Conservation (phyloP, 2,329 filamentous ascomycete genomes). For the Fusarium sp. region DNA sequence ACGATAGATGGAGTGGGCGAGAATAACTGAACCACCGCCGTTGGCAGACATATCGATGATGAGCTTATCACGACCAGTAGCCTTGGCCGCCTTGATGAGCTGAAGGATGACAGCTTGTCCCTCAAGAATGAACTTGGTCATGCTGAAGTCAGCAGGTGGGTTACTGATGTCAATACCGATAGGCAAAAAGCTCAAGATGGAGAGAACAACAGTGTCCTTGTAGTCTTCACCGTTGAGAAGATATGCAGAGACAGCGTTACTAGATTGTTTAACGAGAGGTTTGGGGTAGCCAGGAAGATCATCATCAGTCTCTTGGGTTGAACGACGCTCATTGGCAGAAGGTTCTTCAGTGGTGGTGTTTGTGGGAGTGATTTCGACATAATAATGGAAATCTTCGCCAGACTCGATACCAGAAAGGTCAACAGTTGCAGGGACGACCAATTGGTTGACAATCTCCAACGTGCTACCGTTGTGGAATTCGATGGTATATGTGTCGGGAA, state of each 20-base stretch:
- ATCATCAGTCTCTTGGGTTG: not conserved
- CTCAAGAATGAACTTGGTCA: constrained; percentile 30
- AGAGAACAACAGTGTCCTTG: constrained; percentile 38
- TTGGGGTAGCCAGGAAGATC: constrained; percentile 23
- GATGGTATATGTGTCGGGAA: constrained; percentile 38
- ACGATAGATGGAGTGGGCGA: constrained; percentile 36
- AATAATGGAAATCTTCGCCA: constrained; percentile 36
- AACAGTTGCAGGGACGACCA: constrained; percentile 17
- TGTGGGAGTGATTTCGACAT: constrained; percentile 27
- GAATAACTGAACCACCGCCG: constrained; percentile 34
- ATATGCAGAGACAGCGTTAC: constrained; percentile 28
- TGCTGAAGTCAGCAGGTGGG: not conserved
- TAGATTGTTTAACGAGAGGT: constrained; percentile 29
- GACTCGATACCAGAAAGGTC: constrained; percentile 37
- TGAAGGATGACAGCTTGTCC: constrained; percentile 28
- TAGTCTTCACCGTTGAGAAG: constrained; percentile 33
- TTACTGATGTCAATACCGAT: constrained; percentile 6
- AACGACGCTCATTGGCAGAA: constrained; percentile 19
- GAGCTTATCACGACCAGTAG: constrained; percentile 38
- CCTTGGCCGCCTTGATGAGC: constrained; percentile 33
- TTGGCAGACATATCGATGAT: constrained; percentile 41
- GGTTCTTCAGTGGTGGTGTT: constrained; percentile 7
- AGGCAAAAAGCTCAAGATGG: constrained; percentile 41
- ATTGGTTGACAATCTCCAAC: constrained; percentile 20
- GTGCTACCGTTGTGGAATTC: constrained; percentile 36